Base-by-base conservation (phyloP, 768 basidiomycete genomes). In the Lentinus tigrinus region DNA sequence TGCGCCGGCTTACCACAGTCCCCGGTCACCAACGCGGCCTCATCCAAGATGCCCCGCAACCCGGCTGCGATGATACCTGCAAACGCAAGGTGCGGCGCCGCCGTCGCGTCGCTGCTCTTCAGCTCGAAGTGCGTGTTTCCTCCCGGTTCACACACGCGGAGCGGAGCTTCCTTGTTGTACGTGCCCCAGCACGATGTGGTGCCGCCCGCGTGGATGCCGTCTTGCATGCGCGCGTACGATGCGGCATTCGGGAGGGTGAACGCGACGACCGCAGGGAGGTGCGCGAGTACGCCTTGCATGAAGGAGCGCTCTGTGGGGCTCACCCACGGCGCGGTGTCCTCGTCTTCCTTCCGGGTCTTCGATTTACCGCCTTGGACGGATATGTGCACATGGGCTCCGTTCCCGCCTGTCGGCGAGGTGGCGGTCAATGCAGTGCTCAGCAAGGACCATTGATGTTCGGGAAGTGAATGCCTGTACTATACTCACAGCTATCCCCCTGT, bases 151-250 rank as follows among this genome's bases (percentile, higher is more conserved):
- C 78, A 77, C n/a, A 89, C 72, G 4, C 88, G 85, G 1, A 91
- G 66, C 0, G 86, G 82, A 0, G 78, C 75, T 66, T 91, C 88
- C 50, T 85, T 81, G 70, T 88, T 88, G 44, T 89, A 85, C 13
- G 78, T 77, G 0, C 89, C 89, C 84, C 85, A 91, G 58, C 71
- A 76, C 47, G 83, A 78, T 65, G 82, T 88, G 0, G 88, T 90
- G 8, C 89, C 89, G 19, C 89, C 87, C 0, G 83, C 77, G 85
- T 86, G 88, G 16, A 82, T 77, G 4, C 85, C 85, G 62, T 91
- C 89, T 2, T 54, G 47, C 72, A 91, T 77, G 6, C 89, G 81
- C 19, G 76, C 72, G 70, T 88, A 91, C 3, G 89, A 91, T 0
- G 82, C 77, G 0, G 73, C 63, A 1, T 80, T 80, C 5, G 89